Evolutionary conservation across 306 rosid genomes (phyloP).

Genomic region (Glycyrrhiza uralensis): DNA sequence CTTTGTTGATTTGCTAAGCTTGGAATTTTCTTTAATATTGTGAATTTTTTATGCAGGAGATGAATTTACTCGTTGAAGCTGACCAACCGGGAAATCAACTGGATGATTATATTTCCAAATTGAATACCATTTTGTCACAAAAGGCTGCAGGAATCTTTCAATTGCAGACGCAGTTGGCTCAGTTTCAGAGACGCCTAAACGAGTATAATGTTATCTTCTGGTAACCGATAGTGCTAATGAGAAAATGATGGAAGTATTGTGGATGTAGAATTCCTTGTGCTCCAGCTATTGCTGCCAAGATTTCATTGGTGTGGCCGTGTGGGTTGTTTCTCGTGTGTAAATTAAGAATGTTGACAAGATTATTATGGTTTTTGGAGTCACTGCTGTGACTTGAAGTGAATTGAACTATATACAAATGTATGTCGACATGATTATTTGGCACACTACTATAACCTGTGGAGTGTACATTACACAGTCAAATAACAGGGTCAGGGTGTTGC

Average conservation of each 20-base stretch:
- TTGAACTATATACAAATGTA: neutral
- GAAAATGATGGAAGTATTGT: conserved; percentile 9
- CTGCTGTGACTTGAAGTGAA: conserved; percentile 14
- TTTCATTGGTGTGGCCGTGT: conserved; percentile 25
- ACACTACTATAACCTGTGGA: conserved; percentile 12
- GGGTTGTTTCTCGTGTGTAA: conserved; percentile 21
- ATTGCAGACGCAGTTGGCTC: conserved; percentile 78
- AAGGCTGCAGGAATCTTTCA: conserved; percentile 76
- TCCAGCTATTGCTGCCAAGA: conserved; percentile 18
- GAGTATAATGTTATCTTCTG: conserved; percentile 65
- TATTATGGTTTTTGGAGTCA: conserved; percentile 22
- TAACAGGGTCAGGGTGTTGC: conserved; percentile 20
- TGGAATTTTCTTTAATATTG: conserved; percentile 2
- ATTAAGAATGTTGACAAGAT: conserved; percentile 16
- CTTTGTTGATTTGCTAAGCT: neutral
- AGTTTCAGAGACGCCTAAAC: conserved; percentile 71
- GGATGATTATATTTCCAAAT: conserved; percentile 63
- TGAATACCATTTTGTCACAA: conserved; percentile 74
- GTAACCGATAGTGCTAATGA: conserved; percentile 37
- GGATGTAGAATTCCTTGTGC: conserved; percentile 20
- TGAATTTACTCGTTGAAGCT: conserved; percentile 77
- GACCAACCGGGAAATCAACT: conserved; percentile 88
- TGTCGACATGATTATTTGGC: conserved; percentile 20
- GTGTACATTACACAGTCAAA: conserved; percentile 21
- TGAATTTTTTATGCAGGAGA: conserved; percentile 58